Evolutionary conservation across 768 basidiomycete species (phyloP).

Genomic region (Rhizopogon sp.): DNA sequence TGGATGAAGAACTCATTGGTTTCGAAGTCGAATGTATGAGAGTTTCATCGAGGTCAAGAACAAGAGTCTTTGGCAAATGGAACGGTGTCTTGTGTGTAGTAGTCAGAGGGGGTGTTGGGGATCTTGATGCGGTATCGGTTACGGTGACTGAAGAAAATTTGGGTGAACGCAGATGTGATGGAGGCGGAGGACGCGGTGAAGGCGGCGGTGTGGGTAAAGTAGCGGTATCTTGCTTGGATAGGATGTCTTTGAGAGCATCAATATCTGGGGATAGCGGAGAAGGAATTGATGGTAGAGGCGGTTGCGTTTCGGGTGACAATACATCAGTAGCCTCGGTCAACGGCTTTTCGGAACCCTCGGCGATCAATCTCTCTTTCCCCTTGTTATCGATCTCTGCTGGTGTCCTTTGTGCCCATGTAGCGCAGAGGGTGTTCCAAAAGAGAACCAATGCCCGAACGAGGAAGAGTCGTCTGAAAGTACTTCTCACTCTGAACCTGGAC

Average conservation of each 20-base stretch:
- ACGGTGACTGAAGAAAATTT: conserved; percentile 7
- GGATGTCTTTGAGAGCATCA: conserved; percentile 5
- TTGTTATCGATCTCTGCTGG: conserved; percentile 19
- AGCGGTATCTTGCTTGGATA: conserved; percentile 8
- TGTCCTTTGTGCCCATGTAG: conserved; percentile 49
- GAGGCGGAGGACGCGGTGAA: conserved; percentile 10
- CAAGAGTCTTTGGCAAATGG: conserved; percentile 86
- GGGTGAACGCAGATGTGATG: background rate
- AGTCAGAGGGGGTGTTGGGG: conserved; percentile 45
- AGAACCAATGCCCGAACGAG: conserved; percentile 65
- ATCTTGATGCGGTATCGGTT: conserved; percentile 29
- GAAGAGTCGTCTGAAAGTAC: conserved; percentile 54
- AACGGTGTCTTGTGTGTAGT: conserved; percentile 61
- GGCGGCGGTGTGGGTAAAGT: conserved; percentile 22
- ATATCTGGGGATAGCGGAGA: conserved; percentile 18
- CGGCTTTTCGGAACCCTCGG: conserved; percentile 7
- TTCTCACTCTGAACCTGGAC: conserved; percentile 31
- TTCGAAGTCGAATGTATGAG: conserved; percentile 96
- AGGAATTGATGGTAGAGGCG: conserved; percentile 21
- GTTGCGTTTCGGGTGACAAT: conserved; percentile 14
- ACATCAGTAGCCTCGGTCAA: conserved; percentile 8
- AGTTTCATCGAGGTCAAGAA: conserved; percentile 97
- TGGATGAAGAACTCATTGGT: conserved; percentile 45
- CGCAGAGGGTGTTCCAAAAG: conserved; percentile 65
- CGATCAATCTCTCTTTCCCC: conserved; percentile 5